Evolutionary conservation across 768 basidiomycete species (phyloP).

Genomic region (Tylopilus cervinicoccineus): DNA sequence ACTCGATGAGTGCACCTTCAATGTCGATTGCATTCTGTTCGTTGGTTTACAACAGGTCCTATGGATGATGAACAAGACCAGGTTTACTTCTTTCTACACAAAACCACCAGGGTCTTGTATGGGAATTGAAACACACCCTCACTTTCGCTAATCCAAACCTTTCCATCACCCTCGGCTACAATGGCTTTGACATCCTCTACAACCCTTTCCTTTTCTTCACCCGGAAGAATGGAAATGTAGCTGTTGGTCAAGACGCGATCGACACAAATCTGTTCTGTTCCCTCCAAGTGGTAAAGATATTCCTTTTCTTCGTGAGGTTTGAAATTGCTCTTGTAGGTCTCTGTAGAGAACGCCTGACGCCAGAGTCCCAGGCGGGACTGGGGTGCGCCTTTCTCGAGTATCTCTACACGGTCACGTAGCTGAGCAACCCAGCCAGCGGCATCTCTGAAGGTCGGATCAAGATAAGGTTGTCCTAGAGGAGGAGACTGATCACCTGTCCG

Average conservation of each 20-base stretch:
- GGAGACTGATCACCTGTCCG: slow-evolving; percentile 53
- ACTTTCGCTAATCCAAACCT: slow-evolving; percentile 71
- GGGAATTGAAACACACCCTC: slow-evolving; percentile 78
- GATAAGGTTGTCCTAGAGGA: background rate
- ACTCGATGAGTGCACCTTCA: no score
- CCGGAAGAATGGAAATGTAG: slow-evolving; percentile 66
- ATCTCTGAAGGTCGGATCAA: slow-evolving; percentile 37
- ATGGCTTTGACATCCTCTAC: slow-evolving; percentile 49
- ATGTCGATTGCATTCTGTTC: background rate
- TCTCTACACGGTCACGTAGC: slow-evolving; percentile 65
- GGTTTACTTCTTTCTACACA: slow-evolving; percentile 41
- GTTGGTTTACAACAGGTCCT: background rate
- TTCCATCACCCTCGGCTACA: slow-evolving; percentile 54
- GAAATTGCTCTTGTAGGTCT: slow-evolving; percentile 59
- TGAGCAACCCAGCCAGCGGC: slow-evolving; percentile 70
- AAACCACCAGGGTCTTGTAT: slow-evolving; percentile 63
- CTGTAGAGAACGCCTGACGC: slow-evolving; percentile 64
- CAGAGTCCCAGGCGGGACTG: slow-evolving; percentile 79
- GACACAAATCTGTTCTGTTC: slow-evolving; percentile 53
- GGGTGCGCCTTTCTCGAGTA: slow-evolving; percentile 67
- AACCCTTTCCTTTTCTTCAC: slow-evolving; percentile 55
- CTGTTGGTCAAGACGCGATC: slow-evolving; percentile 80
- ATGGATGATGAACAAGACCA: no score
- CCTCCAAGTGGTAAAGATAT: slow-evolving; percentile 50
- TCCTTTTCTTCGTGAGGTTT: slow-evolving; percentile 51